Base-by-base conservation (phyloP, 164 flowering plant genomes). In the Vitis labrusca region DNA sequence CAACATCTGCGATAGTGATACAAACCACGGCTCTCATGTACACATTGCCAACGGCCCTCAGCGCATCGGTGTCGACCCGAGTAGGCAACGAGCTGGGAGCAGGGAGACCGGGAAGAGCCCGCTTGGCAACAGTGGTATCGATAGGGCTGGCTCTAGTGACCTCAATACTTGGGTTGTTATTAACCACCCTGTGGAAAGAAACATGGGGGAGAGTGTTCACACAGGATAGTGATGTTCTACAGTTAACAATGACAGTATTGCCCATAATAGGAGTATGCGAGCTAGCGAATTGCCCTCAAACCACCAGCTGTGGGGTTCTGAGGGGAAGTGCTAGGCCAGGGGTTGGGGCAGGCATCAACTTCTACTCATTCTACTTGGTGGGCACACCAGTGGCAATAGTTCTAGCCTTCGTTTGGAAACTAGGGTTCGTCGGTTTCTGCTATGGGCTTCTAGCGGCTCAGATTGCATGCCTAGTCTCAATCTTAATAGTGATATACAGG, bases 11-110 rank as follows among this genome's bases (percentile, higher is more conserved):
- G 8, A 88, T 94, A 10, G 90, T 94, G 8, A 94, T 94, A 50
- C 99, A 94, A 76, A 92, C 99, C 23, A 94, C 99, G 1, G 91
- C 99, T 0, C 89, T 94, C 64, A 76, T 94, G 89, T 94, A 92
- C 81, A 88, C 97, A 23, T 50, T 92, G 23, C 99, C 99, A 0
- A 73, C 79, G 8, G 85, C 97, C 1, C 79, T 94, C 0, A 82
- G 94, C 63, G 83, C 93, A 7, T 79, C 96, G 1, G 90, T 79
- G 1, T 92, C 97, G 0, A 86, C 94, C 37, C 78, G 98, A 11
- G 96, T 94, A 0, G 97, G 99, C 1, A 75, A 84, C 72, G 98
- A 91, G 82, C 91, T 94, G 4, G 99, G 99, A 1, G 97, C 96
- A 0, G 86, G 91, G 5, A 68, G 83, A 63, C 89, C 92, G 4